Conservation (phyloP, 2,329 filamentous ascomycete genomes). For the Metarhizium brunneum region DNA sequence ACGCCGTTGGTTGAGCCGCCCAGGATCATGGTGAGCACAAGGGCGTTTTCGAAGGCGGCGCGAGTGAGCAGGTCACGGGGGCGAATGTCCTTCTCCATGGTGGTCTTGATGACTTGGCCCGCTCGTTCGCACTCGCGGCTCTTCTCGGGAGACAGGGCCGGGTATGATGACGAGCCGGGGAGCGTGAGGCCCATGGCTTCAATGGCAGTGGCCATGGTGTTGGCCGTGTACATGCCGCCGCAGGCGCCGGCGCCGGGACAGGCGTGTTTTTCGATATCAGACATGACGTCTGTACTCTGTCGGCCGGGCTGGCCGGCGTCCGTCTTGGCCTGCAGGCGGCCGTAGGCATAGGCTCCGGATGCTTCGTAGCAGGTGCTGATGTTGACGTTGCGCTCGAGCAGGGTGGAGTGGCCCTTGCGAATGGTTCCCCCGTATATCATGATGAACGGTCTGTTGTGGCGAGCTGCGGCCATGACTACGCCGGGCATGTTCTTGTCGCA, state of each 20-base stretch:
- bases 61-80: constrained; percentile 74
- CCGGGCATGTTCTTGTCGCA: constrained; percentile 99
- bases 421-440: constrained; percentile 97
- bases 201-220: constrained; percentile 83
- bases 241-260: constrained; percentile 59
- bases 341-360: constrained; percentile 72
- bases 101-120: constrained; percentile 66
- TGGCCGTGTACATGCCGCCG: constrained; percentile 84
- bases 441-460: constrained; percentile 84
- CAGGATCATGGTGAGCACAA: constrained; percentile 86
- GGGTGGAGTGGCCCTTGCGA: constrained; percentile 70
- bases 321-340: constrained; percentile 62
- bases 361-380: constrained; percentile 86
- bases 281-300: constrained; percentile 67
- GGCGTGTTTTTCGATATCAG: constrained; percentile 71
- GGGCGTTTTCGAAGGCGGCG: constrained; percentile 74
- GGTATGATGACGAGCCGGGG: constrained; percentile 76
- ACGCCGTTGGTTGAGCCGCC: constrained; percentile 86
- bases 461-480: constrained; percentile 79
- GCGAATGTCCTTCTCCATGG: constrained; percentile 75
- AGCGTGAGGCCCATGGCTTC: constrained; percentile 82
- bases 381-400: constrained; percentile 73
- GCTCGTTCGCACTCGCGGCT: constrained; percentile 77
- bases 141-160: constrained; percentile 73
- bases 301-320: constrained; percentile 52